These are phyloP conservation scores for Plasmodium ovale DNA, from an alignment of 169 alveolate genomes.

Conservation along the genomic window DNA sequence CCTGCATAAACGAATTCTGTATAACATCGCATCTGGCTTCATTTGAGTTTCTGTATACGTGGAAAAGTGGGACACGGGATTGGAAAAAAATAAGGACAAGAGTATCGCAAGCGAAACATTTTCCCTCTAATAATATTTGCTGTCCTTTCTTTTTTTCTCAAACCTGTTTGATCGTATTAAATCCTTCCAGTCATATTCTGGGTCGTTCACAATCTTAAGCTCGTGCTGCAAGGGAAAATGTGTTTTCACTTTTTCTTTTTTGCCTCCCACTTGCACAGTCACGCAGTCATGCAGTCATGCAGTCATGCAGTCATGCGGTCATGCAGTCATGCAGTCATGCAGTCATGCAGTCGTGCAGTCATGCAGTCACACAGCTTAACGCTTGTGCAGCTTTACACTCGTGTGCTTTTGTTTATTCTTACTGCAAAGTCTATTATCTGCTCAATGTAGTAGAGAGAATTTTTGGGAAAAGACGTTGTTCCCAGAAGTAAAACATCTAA, in stretches of 20 bases:
- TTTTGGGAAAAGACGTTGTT: slow-evolving; percentile 58
- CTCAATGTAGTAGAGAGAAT: slow-evolving; percentile 62
- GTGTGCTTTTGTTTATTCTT: background rate
- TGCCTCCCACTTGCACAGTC: no score
- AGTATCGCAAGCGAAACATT: no score
- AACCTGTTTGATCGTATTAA: slow-evolving; percentile 77
- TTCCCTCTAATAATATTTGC: no score
- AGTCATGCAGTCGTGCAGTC: background rate
- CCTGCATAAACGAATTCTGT: slow-evolving; percentile 74
- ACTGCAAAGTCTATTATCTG: slow-evolving; percentile 75
- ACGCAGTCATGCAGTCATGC: no score
- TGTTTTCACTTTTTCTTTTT: background rate
- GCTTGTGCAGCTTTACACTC: background rate
- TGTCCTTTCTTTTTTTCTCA: background rate
- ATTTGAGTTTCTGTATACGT: slow-evolving; percentile 72
- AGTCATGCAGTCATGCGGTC: no score
- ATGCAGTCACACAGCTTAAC: background rate
- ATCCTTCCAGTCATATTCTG: slow-evolving; percentile 79
- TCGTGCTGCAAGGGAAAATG: slow-evolving; percentile 43
- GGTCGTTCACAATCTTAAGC: slow-evolving; percentile 74
- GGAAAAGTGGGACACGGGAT: no score
- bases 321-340: no score
- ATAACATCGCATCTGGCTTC: slow-evolving; percentile 76
- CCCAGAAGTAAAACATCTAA: slow-evolving; percentile 63
- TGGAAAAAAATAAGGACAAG: no score